These are phyloP conservation scores for Colletotrichum sp. DNA, from an alignment of 2,329 filamentous ascomycete species.

Conservation along the genomic window DNA sequence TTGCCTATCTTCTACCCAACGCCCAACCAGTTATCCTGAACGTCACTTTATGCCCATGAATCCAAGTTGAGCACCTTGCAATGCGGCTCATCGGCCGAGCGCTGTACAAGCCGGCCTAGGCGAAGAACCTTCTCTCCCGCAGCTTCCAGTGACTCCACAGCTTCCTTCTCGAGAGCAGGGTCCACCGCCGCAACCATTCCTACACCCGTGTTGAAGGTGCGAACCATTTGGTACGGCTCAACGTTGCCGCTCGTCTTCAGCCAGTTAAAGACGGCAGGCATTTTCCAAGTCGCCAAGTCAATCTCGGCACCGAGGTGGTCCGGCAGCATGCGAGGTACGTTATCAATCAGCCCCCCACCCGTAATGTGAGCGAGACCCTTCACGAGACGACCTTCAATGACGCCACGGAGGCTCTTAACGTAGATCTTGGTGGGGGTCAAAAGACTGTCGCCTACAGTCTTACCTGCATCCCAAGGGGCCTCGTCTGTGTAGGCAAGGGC, in stretches of 20 bases:
- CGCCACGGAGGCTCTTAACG: slow-evolving; percentile 78
- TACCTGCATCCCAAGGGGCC: slow-evolving; percentile 75
- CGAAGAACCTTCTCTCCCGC: slow-evolving; percentile 79
- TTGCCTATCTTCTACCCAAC: neutral
- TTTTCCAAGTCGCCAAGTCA: slow-evolving; percentile 76
- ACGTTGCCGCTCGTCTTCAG: slow-evolving; percentile 78
- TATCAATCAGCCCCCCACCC: slow-evolving; percentile 90
- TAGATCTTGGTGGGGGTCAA: slow-evolving; percentile 94
- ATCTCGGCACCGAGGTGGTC: slow-evolving; percentile 78
- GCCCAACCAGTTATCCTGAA: neutral
- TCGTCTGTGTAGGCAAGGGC: slow-evolving; percentile 73
- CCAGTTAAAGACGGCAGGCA: slow-evolving; percentile 86
- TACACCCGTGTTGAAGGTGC: slow-evolving; percentile 93
- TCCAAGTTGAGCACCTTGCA: slow-evolving; percentile 65
- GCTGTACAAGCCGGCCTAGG: slow-evolving; percentile 74
- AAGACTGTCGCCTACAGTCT: slow-evolving; percentile 75
- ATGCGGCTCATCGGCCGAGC: slow-evolving; percentile 47
- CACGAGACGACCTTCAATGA: slow-evolving; percentile 67
- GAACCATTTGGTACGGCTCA: slow-evolving; percentile 78
- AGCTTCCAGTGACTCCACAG: slow-evolving; percentile 64
- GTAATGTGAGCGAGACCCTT: slow-evolving; percentile 98
- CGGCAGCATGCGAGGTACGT: slow-evolving; percentile 93
- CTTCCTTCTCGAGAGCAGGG: slow-evolving; percentile 64
- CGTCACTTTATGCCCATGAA: slow-evolving; percentile 35
- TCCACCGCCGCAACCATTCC: slow-evolving; percentile 92